Evolutionary conservation across 176 grass and related monocot genomes (phyloP), one percentile per base, ranked within the genome.

Genomic region (Elymus sibiricus): DNA sequence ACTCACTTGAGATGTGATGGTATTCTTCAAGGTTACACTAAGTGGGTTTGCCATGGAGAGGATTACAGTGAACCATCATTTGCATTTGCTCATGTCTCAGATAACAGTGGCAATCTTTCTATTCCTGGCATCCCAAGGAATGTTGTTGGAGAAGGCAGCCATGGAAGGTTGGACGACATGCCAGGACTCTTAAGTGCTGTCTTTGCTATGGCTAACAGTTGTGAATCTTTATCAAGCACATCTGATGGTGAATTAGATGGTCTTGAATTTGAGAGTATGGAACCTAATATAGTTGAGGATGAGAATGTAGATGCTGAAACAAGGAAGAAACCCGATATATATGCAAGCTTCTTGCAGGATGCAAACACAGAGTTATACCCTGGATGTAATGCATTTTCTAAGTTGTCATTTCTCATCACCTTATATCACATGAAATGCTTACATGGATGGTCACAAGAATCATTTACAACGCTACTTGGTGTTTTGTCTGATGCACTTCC

Each of bases 391-490:
- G 21, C 16, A 6, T 77, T 58, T 77, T 59, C 75, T 9, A 77
- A 21, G 51, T 37, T 77, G 5, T 77, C 75, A 59, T 77, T 77
- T 35, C 1, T 76, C 4, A 49, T 77, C 29, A 77, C 28, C 5
- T 22, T 83, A 29, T 74, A 83, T 83, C 81, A 83, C 37, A 2
- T 13, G 6, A 74, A 74, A 40, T 39, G 55, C 16, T 44, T 83
- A 14, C 24, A 83, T 83, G 49, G 67, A 15, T 70, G 65, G 65
- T 56, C 80, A 56, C 64, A 82, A 38, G 44, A 70, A 37, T 82
- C 64, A 2, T 76, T 82, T 2, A 69, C 79, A 9, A 7, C 3
- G 17, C 42, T 70, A 19, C 65, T 84, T 19, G 39, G 61, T 55
- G 6, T 85, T 7, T 3, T 85, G 4, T 28, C 83, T 85, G 2